Conservation (phyloP, 306 rosid genomes). For the Acacia confusa region DNA sequence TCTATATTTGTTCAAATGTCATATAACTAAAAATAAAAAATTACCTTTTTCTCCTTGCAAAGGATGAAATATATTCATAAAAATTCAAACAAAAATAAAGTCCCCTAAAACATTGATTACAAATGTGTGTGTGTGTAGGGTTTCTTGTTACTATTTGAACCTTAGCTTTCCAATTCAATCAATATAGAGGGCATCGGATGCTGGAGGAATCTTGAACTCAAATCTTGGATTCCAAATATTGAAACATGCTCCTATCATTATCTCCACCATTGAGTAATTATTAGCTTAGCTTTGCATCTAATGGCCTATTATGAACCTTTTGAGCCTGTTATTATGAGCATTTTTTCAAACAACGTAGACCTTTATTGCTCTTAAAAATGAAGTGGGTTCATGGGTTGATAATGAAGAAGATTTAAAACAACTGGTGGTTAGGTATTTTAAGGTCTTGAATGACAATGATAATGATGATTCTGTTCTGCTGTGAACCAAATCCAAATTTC, state of each 20-base stretch:
- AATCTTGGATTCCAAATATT: neutral
- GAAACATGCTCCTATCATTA: neutral
- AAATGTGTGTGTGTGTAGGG: no score
- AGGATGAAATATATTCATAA: neutral
- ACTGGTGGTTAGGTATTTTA: no score
- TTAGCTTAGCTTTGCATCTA: neutral
- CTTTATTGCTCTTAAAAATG: no score
- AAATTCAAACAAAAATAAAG: no score
- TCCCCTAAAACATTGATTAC: no score
- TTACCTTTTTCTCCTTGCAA: neutral
- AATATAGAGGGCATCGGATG: neutral
- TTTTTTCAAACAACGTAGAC: neutral
- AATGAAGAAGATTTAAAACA: no score
- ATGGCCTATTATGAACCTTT: neutral
- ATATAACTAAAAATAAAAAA: neutral
- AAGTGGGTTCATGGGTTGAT: no score
- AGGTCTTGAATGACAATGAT: no score
- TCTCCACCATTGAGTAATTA: neutral
- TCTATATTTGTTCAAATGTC: no score
- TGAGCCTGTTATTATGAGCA: no score
- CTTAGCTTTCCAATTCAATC: neutral
- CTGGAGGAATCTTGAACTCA: neutral
- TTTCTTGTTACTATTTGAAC: neutral
- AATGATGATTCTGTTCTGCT: no score
- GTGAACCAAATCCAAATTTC: no score